These are phyloP conservation scores for Striga asiatica DNA, from an alignment of 257 asterid species.

Conservation along the genomic window DNA sequence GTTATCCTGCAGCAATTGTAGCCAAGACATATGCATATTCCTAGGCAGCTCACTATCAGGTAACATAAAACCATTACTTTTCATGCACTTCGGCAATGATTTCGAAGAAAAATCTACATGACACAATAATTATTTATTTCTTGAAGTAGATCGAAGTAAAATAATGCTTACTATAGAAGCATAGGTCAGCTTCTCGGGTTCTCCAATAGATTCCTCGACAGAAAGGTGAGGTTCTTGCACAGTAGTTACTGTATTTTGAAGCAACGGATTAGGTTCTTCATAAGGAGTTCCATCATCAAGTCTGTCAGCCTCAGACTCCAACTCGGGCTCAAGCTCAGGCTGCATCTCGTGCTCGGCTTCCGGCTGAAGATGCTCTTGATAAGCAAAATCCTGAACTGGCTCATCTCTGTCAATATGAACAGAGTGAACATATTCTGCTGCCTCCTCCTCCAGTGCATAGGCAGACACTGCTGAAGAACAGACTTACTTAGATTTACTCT, in stretches of 20 bases:
- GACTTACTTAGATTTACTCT: slow-evolving; percentile 11
- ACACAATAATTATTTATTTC: background rate
- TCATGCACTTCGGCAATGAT: slow-evolving; percentile 1
- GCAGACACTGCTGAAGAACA: slow-evolving; percentile 36
- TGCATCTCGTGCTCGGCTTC: slow-evolving; percentile 40
- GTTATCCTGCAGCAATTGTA: background rate
- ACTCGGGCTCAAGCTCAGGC: slow-evolving; percentile 27
- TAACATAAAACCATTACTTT: background rate
- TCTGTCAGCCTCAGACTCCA: slow-evolving; percentile 27
- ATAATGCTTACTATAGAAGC: slow-evolving; percentile 65
- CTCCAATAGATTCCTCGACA: slow-evolving; percentile 49
- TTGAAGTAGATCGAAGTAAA: background rate
- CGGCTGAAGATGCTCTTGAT: slow-evolving; percentile 34
- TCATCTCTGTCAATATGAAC: slow-evolving; percentile 41
- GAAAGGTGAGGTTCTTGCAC: slow-evolving; percentile 36
- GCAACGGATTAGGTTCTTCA: slow-evolving; percentile 36
- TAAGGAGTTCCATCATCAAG: slow-evolving; percentile 32
- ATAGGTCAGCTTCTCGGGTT: slow-evolving; percentile 56
- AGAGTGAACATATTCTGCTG: slow-evolving; percentile 40
- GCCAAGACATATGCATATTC: too few relatives aligned
- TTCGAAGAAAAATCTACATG: background rate
- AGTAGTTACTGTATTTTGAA: slow-evolving; percentile 27
- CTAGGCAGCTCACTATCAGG: slow-evolving; percentile 1
- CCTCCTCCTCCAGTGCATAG: slow-evolving; percentile 59
- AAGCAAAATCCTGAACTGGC: slow-evolving; percentile 42